These are phyloP conservation scores for Gamarada debralockiae DNA, from an alignment of 495 filamentous ascomycete species.

Conservation along the genomic window DNA sequence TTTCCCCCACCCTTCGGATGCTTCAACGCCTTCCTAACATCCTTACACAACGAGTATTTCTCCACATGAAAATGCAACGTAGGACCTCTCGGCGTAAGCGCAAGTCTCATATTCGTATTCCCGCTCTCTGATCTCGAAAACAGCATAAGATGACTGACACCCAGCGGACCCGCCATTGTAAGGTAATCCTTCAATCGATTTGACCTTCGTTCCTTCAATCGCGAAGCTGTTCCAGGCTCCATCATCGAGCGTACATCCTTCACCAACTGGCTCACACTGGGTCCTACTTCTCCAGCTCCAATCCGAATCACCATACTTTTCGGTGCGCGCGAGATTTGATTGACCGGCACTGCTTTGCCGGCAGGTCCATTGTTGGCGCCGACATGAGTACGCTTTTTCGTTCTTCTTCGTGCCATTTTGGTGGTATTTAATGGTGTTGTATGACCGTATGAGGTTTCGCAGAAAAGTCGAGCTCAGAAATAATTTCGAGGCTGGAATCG, in stretches of 20 bases:
- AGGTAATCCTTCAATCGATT: constrained; percentile 92
- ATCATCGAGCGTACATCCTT: constrained; percentile 90
- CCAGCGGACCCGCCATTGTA: constrained; percentile 91
- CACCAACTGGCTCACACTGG: constrained; percentile 86
- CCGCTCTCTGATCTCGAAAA: constrained; percentile 88
- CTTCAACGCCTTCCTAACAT: constrained; percentile 75
- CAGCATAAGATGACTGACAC: constrained; percentile 89
- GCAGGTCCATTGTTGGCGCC: constrained; percentile 57
- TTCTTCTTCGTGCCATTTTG: constrained; percentile 73
- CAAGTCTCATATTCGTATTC: constrained; percentile 88
- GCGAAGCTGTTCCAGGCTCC: constrained; percentile 88
- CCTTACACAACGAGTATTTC: constrained; percentile 90
- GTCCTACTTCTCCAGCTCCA: constrained; percentile 88
- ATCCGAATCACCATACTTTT: constrained; percentile 99
- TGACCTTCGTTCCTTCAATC: constrained; percentile 81
- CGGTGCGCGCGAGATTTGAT: constrained; percentile 41
- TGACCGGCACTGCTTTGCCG: constrained; percentile 10
- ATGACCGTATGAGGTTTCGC: constrained; percentile 7
- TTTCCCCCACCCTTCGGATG: constrained; percentile 77
- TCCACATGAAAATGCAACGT: constrained; percentile 96
- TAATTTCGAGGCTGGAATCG: constrained; percentile 11
- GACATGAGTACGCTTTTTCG: constrained; percentile 86
- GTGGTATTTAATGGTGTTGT: constrained; percentile 5
- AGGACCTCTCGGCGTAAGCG: constrained; percentile 84
- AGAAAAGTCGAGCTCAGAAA: constrained; percentile 14